Evolutionary conservation across 2,329 filamentous ascomycete genomes (phyloP), one percentile per base, ranked within the genome.

Genomic region (Trichoderma sp.): DNA sequence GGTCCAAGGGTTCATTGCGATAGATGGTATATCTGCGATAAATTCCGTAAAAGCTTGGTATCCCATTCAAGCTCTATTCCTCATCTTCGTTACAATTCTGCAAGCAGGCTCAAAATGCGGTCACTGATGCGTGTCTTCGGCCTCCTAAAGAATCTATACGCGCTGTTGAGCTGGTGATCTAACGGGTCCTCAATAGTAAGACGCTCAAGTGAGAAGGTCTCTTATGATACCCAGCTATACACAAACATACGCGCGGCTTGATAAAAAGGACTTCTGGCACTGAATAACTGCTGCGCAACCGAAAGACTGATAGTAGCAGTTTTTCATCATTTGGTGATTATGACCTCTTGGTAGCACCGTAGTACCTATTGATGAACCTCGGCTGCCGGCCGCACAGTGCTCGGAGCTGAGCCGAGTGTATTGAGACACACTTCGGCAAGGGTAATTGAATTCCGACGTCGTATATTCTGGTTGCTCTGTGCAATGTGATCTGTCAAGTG

Each of bases 361-460:
- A 17, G 32, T 30, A 36, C 34, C 34, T 36, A 26, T 13, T 32
- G 26, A 32, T 61, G n/a, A 68, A 39, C 55, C 55, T 50, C 67
- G 36, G 57, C 20, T 30, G 11, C 55, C 43, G 55, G 30, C 66
- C 66, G 30, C 28, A 69, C 57, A 50, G 57, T 62, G 57, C 13
- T 69, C 67, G 57, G 67, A 69, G 39, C 57, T 28, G 64, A 67
- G 50, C 34, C 32, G 50, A 67, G 39, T 57, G 28, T 34, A 30
- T 34, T 68, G 67, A 69, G 67, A 69, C 67, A 69, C 30, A 20
- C 39, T 11, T 50, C 28, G 67, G 57, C 39, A 69, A 69, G 57
- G 39, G 26, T 69, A 36, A 36, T 53, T 62, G 67, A 69, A 15
- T 62, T 62, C 67, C 39, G 67, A 69, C 57, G 67, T 69, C 28